These are phyloP conservation scores for Omphalotus olearius DNA, from an alignment of 1,284 basidiomycete genomes.

Conservation along the genomic window DNA sequence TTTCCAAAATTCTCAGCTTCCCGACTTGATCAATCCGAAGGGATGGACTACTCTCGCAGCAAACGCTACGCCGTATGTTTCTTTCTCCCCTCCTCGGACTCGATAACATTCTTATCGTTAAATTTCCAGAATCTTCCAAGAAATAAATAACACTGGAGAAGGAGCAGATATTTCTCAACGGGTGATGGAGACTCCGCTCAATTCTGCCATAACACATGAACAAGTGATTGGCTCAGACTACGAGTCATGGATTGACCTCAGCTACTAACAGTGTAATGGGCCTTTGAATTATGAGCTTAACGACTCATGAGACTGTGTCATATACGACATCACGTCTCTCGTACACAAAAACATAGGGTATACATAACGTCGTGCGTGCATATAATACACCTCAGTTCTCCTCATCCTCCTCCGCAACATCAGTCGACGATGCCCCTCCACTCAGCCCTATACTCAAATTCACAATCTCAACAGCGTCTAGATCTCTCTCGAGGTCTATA, in stretches of 20 bases:
- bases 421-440: background rate
- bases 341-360: too few relatives aligned
- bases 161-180: conserved; percentile 22
- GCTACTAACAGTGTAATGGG: background rate
- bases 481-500: conserved; percentile 37
- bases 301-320: too few relatives aligned
- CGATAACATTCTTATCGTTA: background rate
- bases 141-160: conserved; percentile 23
- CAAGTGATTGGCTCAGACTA: conserved; percentile 23
- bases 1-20: conserved; percentile 16
- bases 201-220: conserved; percentile 17
- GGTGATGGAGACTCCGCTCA: conserved; percentile 16
- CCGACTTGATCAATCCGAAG: conserved; percentile 21
- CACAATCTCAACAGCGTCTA: conserved; percentile 34
- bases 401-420: conserved; percentile 2
- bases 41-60: conserved; percentile 26
- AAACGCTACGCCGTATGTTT: conserved; percentile 21
- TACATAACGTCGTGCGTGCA: too few relatives aligned
- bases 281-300: too few relatives aligned
- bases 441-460: conserved; percentile 2
- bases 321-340: too few relatives aligned
- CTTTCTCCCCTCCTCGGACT: background rate
- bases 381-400: background rate
- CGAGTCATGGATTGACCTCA: conserved; percentile 17
- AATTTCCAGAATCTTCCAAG: conserved; percentile 19